A percentile compares a stretch with the other conserved stretches of the same genome.
Conservation (phyloP, 345 rosid genomes). For the Brassica juncea region DNA sequence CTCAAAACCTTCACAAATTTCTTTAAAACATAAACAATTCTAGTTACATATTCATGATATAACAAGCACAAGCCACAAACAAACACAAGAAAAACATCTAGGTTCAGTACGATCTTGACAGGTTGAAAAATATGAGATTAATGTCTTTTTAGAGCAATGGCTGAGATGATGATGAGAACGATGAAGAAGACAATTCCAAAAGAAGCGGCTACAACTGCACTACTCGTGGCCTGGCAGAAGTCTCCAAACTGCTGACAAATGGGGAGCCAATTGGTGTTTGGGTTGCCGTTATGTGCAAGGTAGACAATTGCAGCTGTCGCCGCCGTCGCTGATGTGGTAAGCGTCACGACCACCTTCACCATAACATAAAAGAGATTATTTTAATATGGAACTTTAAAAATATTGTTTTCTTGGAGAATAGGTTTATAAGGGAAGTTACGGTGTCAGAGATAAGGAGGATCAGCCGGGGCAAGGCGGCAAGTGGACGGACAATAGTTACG, state of each 20-base stretch:
- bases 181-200: conserved; percentile 48
- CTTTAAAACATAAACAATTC: conserved; percentile 3
- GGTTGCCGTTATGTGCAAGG: conserved; percentile 84
- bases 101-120: background rate
- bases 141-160: conserved; percentile 51
- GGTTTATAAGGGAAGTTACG: conserved; percentile 32
- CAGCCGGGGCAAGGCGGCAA: conserved; percentile 54
- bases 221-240: conserved; percentile 67
- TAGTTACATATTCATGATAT: conserved; percentile 12
- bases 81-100: background rate
- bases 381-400: background rate
- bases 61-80: conserved; percentile 27
- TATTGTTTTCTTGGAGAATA: background rate
- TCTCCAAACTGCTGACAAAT: conserved; percentile 84
- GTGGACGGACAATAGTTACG: conserved; percentile 69
- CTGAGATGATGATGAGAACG: conserved; percentile 58
- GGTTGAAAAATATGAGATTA: conserved; percentile 1
- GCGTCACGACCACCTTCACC: conserved; percentile 60
- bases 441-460: conserved; percentile 65
- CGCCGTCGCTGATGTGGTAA: conserved; percentile 56
- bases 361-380: background rate
- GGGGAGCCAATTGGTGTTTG: conserved; percentile 71
- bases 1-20: background rate
- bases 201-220: conserved; percentile 74
- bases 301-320: conserved; percentile 68